These are phyloP conservation scores for Cyberlindnera amylophila DNA, from an alignment of 805 yeast species.

Conservation along the genomic window DNA sequence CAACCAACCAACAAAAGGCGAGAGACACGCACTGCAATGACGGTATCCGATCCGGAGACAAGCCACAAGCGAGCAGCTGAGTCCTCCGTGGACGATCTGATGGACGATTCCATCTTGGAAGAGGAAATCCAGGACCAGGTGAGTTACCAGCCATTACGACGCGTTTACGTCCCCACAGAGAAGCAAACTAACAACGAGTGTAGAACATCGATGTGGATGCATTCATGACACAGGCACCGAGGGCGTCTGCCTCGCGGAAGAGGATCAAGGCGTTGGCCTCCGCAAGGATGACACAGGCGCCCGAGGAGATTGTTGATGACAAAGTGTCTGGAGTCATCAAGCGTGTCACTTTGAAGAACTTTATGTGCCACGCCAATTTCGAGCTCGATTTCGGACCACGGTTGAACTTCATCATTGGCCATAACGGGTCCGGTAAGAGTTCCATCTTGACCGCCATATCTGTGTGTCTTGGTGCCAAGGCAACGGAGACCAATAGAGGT, in stretches of 20 bases:
- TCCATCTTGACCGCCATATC: conserved; percentile 86
- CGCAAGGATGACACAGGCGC: conserved; percentile 18
- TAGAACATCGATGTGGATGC: conserved; percentile 19
- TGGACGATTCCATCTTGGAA: conserved; percentile 10
- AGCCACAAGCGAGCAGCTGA: conserved; percentile 6
- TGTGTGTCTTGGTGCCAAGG: conserved; percentile 85
- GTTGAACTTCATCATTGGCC: conserved; percentile 82
- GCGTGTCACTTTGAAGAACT: conserved; percentile 60
- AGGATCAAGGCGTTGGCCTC: conserved; percentile 4
- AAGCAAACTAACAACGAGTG: conserved; percentile 2
- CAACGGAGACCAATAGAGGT: conserved; percentile 84
- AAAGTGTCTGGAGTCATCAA: conserved; percentile 60
- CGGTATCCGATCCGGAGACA: neutral
- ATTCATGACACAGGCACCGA: conserved; percentile 22
- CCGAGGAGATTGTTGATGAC: conserved; percentile 3
- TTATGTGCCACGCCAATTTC: conserved; percentile 88
- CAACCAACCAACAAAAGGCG: neutral
- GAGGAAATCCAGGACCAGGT: neutral
- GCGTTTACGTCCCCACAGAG: too few relatives aligned
- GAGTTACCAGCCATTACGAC: neutral
- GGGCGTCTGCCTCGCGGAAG: conserved; percentile 7
- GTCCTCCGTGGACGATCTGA: conserved; percentile 8
- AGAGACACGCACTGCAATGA: neutral
- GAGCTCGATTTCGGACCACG: conserved; percentile 72
- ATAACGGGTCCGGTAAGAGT: conserved; percentile 89